Base-by-base conservation (phyloP, 768 basidiomycete genomes). In the Russula sp. region DNA sequence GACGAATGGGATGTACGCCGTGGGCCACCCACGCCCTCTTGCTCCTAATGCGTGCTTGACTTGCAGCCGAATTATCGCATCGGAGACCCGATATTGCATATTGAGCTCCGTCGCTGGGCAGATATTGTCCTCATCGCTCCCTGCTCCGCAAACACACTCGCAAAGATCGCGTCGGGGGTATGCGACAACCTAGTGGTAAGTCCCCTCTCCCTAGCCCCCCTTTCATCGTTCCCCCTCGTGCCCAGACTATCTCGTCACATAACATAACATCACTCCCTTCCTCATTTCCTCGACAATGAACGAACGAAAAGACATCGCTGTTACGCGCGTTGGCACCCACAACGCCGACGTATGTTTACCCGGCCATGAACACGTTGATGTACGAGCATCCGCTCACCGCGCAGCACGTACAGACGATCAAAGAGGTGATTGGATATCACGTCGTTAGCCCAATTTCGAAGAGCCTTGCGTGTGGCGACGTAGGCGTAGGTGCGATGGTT, bases 311-410 rank as follows among this genome's bases (percentile, higher is more conserved):
- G 88, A 88, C 86, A 13, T 89, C 93, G 16, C 81, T 97, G 4
- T 82, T 97, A 65, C 86, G 93, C 24, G 95, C 93, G 0, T 78
- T 96, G 0, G 80, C 90, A 3, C 91, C 94, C 0, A 80, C 83
- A 7, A 97, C 92, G 0, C 90, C 90, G 8, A 94, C 92, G 8
- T 93, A 89, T 71, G 75, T 98, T 42, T 98, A 95, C 72, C 96
- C 96, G 1, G 97, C 96, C 0, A 99, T 98, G 96, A 99, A 99
- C 74, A 98, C 97, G 3, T 79, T 92, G 68, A 99, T 99, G 96
- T 98, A 92, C 72, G 85, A 90, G 64, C 95, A 98, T 72, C 94
- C 94, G 22, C 80, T 98, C 50, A 98, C 95, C 0, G 82, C 84
- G 1, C 84, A 89, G 67, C 97, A 99, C 71, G 75, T 98, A 49